A percentile compares a stretch with the other conserved stretches of the same genome.
Conservation (phyloP, 2,329 filamentous ascomycete species). For the Nannizziopsis arthrosporioides region DNA sequence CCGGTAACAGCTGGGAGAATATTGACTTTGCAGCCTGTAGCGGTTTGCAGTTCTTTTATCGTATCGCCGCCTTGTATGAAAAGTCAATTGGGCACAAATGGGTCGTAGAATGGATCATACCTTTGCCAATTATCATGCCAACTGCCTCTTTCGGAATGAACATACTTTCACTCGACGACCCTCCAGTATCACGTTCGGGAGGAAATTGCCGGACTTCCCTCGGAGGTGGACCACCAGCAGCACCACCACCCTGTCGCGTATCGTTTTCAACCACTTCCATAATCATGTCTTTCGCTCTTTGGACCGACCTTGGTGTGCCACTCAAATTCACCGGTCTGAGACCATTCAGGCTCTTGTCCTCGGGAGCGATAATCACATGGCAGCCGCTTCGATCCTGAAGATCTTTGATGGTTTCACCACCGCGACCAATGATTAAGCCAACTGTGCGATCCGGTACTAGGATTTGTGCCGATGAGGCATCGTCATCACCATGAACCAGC, state of each 20-base stretch:
- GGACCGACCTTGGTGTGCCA: conserved; percentile 61
- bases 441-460: conserved; percentile 92
- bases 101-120: conserved; percentile 21
- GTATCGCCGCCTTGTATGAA: conserved; percentile 58
- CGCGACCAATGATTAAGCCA: conserved; percentile 84
- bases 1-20: conserved; percentile 66
- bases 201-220: conserved; percentile 16
- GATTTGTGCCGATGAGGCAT: conserved; percentile 78
- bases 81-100: conserved; percentile 16
- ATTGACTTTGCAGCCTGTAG: conserved; percentile 87
- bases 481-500: conserved; percentile 44
- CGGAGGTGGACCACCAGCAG: conserved; percentile 1
- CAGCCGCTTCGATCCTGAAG: conserved; percentile 85
- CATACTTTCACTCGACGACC: conserved; percentile 42
- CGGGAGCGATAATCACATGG: conserved; percentile 88
- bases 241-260: conserved; percentile 33
- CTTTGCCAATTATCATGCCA: conserved; percentile 93
- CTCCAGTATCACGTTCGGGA: conserved; percentile 30
- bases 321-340: conserved; percentile 84
- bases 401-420: conserved; percentile 84
- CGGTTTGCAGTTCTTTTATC: conserved; percentile 84
- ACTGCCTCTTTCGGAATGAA: conserved; percentile 82
- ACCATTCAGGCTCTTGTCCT: conserved; percentile 85
- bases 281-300: conserved; percentile 72
- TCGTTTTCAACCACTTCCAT: conserved; percentile 92